Evolutionary conservation across 1,284 basidiomycete species (phyloP), one percentile per base, ranked within the genome.

Genomic region (Ganoderma sp.): DNA sequence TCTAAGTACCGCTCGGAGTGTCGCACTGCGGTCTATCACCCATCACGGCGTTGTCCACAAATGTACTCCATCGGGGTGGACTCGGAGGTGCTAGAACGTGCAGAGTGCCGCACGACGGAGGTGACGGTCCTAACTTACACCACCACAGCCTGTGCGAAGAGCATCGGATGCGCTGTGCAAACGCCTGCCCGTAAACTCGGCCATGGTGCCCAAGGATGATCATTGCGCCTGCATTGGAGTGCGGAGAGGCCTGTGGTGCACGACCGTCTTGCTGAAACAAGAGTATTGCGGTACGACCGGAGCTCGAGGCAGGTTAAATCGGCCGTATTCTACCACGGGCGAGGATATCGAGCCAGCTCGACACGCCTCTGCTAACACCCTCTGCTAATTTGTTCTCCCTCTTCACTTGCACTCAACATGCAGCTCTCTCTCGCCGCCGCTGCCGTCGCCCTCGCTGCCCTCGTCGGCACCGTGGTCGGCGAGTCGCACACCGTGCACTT

Each of bases 401-500:
- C 48, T 50, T 22, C 5, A 14, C 42, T 15, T 80, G 81, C 63
- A 71, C 42, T 15, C 48, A 50, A 67, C 56, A 81, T 81, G 80
- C 73, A 77, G 64, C 67, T 75, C 73, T 77, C 78, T 52, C 68
- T 80, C 73, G 63, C 78, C 73, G 65, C 72, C 63, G 69, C 75
- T 66, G 71, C 71, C 61, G 39, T 79, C 64, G 71, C 75, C 63
- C 61, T 71, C 63, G 64, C 75, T 63, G 64, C 78, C 57, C 66
- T 76, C 59, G 71, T 73, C 63, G 69, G 74, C 45, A 66, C 72
- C 22, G 79, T 75, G 39, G 72, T 70, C 12, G 79, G 79, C 9
- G 81, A 82, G 67, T 67, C 75, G 17, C 81, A 82, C 70, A 82
- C 77, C 43, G 73, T 82, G 58, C 69, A 72, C 17, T 82, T 82